These are phyloP conservation scores for Chlamydomonas asymmetrica DNA, from an alignment of 139 green algal species.

Conservation along the genomic window DNA sequence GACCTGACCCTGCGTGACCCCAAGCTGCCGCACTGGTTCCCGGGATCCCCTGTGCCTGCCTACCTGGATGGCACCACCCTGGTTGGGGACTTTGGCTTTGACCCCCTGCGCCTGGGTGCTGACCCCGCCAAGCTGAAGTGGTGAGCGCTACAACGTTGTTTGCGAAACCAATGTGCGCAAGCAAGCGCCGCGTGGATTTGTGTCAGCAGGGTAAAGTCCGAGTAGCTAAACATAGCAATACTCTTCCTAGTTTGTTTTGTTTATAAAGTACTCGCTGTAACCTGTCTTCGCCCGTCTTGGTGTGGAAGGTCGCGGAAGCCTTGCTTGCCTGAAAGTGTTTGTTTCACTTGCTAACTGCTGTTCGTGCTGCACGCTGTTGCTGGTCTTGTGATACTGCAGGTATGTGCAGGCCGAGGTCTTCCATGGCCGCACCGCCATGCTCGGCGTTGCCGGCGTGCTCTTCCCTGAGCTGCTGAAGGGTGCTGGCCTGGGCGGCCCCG, in stretches of 20 bases:
- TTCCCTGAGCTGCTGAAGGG: slow-evolving; percentile 46
- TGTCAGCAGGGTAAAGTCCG: background rate
- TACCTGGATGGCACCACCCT: slow-evolving; percentile 64
- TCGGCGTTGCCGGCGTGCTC: slow-evolving; percentile 66
- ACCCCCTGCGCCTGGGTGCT: slow-evolving; percentile 65
- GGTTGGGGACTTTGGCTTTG: slow-evolving; percentile 54
- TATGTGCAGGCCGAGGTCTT: slow-evolving; percentile 54
- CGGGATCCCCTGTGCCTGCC: slow-evolving; percentile 50
- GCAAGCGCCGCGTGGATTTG: background rate
- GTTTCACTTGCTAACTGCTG: background rate
- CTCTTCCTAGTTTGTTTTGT: background rate
- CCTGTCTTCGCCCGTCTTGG: background rate
- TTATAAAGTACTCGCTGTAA: background rate
- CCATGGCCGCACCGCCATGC: slow-evolving; percentile 67
- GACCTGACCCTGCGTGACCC: slow-evolving; percentile 16
- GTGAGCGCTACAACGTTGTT: slow-evolving; percentile 24
- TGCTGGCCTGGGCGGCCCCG: slow-evolving; percentile 35
- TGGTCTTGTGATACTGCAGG: slow-evolving; percentile 30
- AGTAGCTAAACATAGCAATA: background rate
- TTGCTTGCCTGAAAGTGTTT: too few relatives aligned
- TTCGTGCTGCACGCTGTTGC: background rate
- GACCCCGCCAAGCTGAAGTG: slow-evolving; percentile 57
- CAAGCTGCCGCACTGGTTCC: slow-evolving; percentile 28
- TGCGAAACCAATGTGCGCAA: too few relatives aligned
- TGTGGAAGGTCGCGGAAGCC: too few relatives aligned